A percentile compares a stretch with the other conserved stretches of the same genome.
Conservation (phyloP, 163 green algal genomes). For the Chloroidium sp. region DNA sequence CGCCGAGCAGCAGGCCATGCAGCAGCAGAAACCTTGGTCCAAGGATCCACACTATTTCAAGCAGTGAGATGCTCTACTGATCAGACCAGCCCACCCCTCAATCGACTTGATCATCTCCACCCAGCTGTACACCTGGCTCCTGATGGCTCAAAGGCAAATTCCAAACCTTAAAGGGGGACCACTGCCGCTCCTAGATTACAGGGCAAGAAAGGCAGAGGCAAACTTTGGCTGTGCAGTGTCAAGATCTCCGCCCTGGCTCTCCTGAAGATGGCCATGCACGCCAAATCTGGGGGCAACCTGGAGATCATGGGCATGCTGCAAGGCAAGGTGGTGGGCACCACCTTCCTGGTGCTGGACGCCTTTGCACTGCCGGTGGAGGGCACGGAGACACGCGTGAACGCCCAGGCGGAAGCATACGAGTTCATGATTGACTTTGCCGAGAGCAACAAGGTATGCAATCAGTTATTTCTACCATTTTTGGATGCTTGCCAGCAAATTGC, state of each 20-base stretch:
- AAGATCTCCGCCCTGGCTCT: constrained; percentile 89
- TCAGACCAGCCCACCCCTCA: too few relatives aligned
- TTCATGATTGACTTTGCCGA: constrained; percentile 90
- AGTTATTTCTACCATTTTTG: too few relatives aligned
- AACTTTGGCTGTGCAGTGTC: constrained; percentile 3
- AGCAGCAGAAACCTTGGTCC: constrained; percentile 75
- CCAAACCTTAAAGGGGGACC: too few relatives aligned
- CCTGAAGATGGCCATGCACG: constrained; percentile 82
- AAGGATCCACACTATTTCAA: constrained; percentile 93
- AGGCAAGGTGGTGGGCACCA: constrained; percentile 75
- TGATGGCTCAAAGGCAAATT: too few relatives aligned
- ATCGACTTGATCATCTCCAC: too few relatives aligned
- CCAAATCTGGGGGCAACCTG: constrained; percentile 33
- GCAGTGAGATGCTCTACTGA: constrained; percentile 34
- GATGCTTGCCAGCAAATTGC: too few relatives aligned
- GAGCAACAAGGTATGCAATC: constrained; percentile 48
- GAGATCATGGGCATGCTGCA: constrained; percentile 76
- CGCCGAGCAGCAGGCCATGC: constrained; percentile 57
- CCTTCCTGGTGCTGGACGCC: constrained; percentile 92
- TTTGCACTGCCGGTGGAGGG: constrained; percentile 97
- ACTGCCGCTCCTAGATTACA: too few relatives aligned
- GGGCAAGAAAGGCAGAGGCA: too few relatives aligned
- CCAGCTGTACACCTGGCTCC: too few relatives aligned
- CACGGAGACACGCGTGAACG: constrained; percentile 94
- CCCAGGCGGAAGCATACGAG: constrained; percentile 85